A percentile compares a stretch with the other conserved stretches of the same genome.
Evolutionary conservation across 2,329 filamentous ascomycete genomes (phyloP).

Genomic region (Sporothrix euskadiensis): DNA sequence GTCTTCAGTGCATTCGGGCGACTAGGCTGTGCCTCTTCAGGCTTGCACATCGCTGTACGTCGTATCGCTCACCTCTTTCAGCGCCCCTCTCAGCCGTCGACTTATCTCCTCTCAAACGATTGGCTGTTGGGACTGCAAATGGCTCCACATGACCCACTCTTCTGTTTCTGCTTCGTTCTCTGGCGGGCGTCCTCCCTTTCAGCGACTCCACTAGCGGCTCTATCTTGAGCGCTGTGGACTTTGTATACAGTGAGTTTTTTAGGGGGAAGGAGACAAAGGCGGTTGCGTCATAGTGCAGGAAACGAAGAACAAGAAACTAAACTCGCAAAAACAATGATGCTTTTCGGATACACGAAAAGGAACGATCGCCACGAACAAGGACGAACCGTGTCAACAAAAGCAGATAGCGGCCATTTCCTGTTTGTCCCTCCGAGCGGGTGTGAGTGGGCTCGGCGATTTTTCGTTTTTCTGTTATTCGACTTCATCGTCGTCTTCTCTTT

Average conservation of each 20-base stretch:
- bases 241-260: not conserved
- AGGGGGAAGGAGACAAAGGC: not conserved
- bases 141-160: constrained; percentile 1
- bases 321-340: not conserved
- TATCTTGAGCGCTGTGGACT: not conserved
- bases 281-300: constrained; percentile 12
- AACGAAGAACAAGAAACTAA: not conserved
- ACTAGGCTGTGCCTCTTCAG: not conserved
- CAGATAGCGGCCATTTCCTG: not conserved
- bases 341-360: not conserved
- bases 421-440: not conserved
- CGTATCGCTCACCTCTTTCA: not conserved
- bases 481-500: not conserved
- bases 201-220: not conserved
- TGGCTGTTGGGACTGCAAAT: not conserved
- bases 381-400: not conserved
- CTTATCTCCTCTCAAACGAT: not conserved
- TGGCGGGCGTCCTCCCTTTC: not conserved
- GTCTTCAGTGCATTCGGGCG: not conserved
- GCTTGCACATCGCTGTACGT: constrained; percentile 1
- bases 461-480: not conserved
- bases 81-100: not conserved
- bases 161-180: not conserved
- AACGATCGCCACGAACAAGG: not conserved
- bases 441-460: constrained; percentile 13